Base-by-base conservation (phyloP, 345 rosid genomes). In the Erucastrum elatum region DNA sequence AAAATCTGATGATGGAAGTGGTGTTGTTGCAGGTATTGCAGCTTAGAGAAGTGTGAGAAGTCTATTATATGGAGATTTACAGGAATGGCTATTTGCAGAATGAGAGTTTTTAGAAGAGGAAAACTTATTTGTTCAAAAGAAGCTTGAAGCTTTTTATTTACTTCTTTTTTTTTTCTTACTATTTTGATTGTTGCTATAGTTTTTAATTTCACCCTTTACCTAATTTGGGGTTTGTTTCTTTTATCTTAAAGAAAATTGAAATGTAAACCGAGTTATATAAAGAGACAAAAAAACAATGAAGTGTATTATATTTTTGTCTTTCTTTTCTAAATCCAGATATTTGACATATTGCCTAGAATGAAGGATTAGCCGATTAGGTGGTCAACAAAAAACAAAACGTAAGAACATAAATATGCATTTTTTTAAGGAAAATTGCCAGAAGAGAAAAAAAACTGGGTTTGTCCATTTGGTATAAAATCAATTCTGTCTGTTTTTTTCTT, bases 91-190 rank as follows among this genome's bases (percentile, higher is more conserved):
- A 74, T 64, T 37, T 67, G 74, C 82, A 74, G 66, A 74, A 75
- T 79, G 56, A 51, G 56, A 51, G 56, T 75, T 79, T 53, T 80
- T 80, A 80, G 82, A 80, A 62, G 82, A 80, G 79, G 82, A 46
- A 79, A 63, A 59, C 26, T 13, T 62, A 68, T 69, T 68, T 16
- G 66, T 63, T 29, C 6, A 17, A 67, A 73, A 4, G 51, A 64
- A 62, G 49, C 74, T 74, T 77, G 31, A 30, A 61, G 60, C 59
- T 7, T 29, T 62, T 58, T 51, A 12, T 46, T 46, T 46, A 4
- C 16, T 13, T 41, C 8, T 11, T 2, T 34, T 34, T 37, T 37
- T 12, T 56, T 61, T 30, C 46, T 67, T 44, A 72, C 68, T 78
- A 71, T 71, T 78, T 79, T 79, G 70, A 73, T 79, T 79, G 78